Base-by-base conservation (phyloP, 805 yeast species). In the Priceomyces fermenticarens region DNA sequence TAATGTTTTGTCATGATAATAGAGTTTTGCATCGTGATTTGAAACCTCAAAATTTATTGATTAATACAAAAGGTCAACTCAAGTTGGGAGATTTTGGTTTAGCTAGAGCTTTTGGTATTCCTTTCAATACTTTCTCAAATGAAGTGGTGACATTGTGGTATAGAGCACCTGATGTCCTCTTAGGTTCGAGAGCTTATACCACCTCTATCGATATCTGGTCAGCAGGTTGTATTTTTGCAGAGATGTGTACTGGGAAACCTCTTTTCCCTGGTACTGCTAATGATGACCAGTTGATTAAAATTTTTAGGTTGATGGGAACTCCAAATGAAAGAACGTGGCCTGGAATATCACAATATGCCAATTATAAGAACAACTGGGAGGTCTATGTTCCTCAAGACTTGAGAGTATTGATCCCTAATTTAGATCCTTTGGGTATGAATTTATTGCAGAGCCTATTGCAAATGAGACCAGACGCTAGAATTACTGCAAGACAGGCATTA, bases 131-230 rank as follows among this genome's bases (percentile, higher is more conserved):
- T 0, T 93, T 90, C 58, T 88, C 97, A 14, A 93, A 91, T 63
- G 99, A 93, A 62, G 98, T 93, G 39, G 99, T 93, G 34, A 93
- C 99, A 0, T 70, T 93, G 48, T 93, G 99, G 99, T 91, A 91
- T 65, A 78, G 99, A 49, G 97, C 98, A 0, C 99, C 99, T 0
- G 99, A 91, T 60, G 98, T 93, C 25, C 70, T 93, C 39, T 74
- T 93, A 57, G 99, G 99, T 2, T 88, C 96, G 2, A 80, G 97
- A 53, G 91, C 95, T 42, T 93, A 93, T 65, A 86, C 96, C 35
- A 93, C 99, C 0, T 90, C 97, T 7, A 95, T 93, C 45, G 99
- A 93, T 60, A 88, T 93, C 68, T 93, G 99, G 99, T 88, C 97
- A 12, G 95, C 96, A 11, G 99, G 99, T 11, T 93, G 99, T 66